Evolutionary conservation across 805 yeast genomes (phyloP).

Genomic region (Kodamaea kaohsiungensis): DNA sequence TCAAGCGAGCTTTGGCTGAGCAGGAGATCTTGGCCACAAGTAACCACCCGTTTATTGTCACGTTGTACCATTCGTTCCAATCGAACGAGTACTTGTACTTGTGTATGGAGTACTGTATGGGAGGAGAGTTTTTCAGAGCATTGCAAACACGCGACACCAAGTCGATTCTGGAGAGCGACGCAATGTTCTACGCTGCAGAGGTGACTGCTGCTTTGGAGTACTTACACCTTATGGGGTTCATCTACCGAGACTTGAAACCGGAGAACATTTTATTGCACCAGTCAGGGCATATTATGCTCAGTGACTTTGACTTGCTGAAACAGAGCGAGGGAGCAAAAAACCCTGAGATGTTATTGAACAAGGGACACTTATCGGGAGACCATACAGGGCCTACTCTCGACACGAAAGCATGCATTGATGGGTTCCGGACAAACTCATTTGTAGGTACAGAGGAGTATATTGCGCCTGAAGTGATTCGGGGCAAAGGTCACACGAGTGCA

Average conservation of each 20-base stretch:
- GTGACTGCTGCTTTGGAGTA: slow-evolving; percentile 97
- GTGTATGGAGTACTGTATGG: slow-evolving; percentile 99
- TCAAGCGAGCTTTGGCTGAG: slow-evolving; percentile 92
- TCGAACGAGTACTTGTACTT: slow-evolving; percentile 86
- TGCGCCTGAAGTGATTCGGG: slow-evolving; percentile 97
- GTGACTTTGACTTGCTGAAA: slow-evolving; percentile 93
- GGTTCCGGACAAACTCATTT: slow-evolving; percentile 94
- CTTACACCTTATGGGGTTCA: slow-evolving; percentile 94
- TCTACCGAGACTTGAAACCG: slow-evolving; percentile 94
- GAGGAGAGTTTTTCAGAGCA: slow-evolving; percentile 97
- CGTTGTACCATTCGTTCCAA: slow-evolving; percentile 94
- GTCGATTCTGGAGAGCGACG: slow-evolving; percentile 84
- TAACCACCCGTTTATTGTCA: slow-evolving; percentile 96
- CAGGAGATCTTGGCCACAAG: slow-evolving; percentile 95
- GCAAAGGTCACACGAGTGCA: slow-evolving; percentile 96
- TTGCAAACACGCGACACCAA: slow-evolving; percentile 86
- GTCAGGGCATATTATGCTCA: slow-evolving; percentile 96
- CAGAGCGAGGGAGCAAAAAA: slow-evolving; percentile 76
- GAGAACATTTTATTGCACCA: slow-evolving; percentile 93
- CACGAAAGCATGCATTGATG: slow-evolving; percentile 93
- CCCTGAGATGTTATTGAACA: slow-evolving; percentile 62
- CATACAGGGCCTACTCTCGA: slow-evolving; percentile 63
- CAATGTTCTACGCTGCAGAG: slow-evolving; percentile 92
- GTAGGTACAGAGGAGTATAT: slow-evolving; percentile 99
- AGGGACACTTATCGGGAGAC: slow-evolving; percentile 21